Base-by-base conservation (phyloP, 495 filamentous ascomycete genomes). In the Articulospora tetracladia region DNA sequence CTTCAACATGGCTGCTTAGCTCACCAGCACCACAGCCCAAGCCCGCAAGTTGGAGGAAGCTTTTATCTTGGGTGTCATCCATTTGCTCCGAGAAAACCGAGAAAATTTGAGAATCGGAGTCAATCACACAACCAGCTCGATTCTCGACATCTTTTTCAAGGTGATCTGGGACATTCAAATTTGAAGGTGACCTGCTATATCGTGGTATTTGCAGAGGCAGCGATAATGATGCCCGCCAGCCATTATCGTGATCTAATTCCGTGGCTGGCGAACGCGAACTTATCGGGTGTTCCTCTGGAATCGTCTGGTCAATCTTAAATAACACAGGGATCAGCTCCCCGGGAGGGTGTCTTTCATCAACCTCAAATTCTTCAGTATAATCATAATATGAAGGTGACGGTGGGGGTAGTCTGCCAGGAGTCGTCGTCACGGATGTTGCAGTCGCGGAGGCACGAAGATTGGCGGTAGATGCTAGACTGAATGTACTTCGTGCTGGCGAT, bases 321-420 rank as follows among this genome's bases (percentile, higher is more conserved):
- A 65, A 62, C 27, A 65, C 51, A 20, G 66, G 66, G 4, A 65
- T 62, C 15, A 32, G 32, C n/a, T 59, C 11, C 12, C 55, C 62
- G 49, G 62, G 44, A 11, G 67, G 57, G 19, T 55, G 66, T 24
- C 39, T 58, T 10, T 67, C 56, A n/a, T 66, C 62, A n/a, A 55
- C 59, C 20, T 77, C 77, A 62, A 81, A 81, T 24, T 73, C 73
- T 65, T 81, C 79, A 3, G 77, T 79, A 61, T 81, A 82, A 62
- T 81, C 79, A 66, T 81, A 82, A 59, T 76, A 81, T 23, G 75
- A 58, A 24, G 75, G 75, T 39, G 66, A 62, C 22, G 65, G 20
- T 30, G 65, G 28, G n/a, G 46, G 50, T 17, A 57, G 28, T 27
- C 57, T 60, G 34, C 55, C 59, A 19, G 64, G 58, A 10, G 67